Evolutionary conservation across 2,329 filamentous ascomycete genomes (phyloP), one percentile per base, ranked within the genome.

Genomic region (Fusarium lateritium): DNA sequence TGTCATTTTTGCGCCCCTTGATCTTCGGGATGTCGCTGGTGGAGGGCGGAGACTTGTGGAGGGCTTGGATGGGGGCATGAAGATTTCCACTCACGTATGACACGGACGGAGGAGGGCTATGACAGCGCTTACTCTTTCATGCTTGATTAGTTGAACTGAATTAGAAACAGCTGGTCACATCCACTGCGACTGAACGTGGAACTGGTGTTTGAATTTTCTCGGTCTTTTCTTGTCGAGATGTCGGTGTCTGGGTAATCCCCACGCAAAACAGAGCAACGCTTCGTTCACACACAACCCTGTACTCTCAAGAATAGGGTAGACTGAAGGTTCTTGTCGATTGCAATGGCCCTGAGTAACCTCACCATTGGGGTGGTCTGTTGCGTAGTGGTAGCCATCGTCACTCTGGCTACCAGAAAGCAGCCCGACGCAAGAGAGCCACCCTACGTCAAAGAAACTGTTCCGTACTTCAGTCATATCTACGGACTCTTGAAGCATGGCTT

Each of bases 381-480:
- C 13, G 17, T 65, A 8, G 15, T 70, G 7, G 22, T 70, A 24
- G 19, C 50, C 6, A 38, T 59, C 13, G 17, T 67, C 6, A 46
- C 46, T 13, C 15, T 58, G 13, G 31, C 13, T 2, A 56, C 46
- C 1, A 60, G 31, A 17, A 68, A 61, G 13, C 9, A 51, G 21
- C 67, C 63, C 5, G 68, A 71, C 2, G 28, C 22, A 17, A 65
- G 63, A 17, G 68, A 71, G 5, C 68, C 68, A 5, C 59, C 67
- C 0, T 68, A 68, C 3, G 53, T 71, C 28, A 68, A 68, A 38
- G 67, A 71, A 36, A 46, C 3, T 3, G 24, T 71, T 0, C 63
- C 67, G 0, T 70, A 58, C 26, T 39, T 70, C 26, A 57, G 63
- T 45, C 67, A 71, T 11, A 68, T 71, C 13, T 68, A 68, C 14